phyloP scores from a whole-genome alignment of 139 green algal genomes.

The Coelastrella sp. region DNA sequence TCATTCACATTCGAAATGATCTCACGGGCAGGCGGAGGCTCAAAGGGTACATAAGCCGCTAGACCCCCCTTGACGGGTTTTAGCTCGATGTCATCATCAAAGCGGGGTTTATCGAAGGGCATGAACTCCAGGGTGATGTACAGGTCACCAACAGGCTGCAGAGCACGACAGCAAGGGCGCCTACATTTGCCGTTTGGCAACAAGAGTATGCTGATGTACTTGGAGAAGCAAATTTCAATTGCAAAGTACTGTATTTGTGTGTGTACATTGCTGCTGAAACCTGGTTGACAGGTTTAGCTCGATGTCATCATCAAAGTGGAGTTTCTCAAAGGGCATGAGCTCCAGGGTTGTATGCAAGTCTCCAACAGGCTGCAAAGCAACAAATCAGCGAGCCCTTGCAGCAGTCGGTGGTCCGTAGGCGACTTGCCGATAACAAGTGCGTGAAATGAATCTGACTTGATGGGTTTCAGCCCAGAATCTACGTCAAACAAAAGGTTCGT shows the following conservation, averaged over 20 bases:
- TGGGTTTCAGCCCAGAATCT: no score
- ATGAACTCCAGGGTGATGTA: conserved; percentile 57
- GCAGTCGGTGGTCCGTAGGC: no score
- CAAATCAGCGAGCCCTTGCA: no score
- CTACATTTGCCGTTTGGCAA: neutral
- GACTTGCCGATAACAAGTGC: no score
- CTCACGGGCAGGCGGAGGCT: conserved; percentile 12
- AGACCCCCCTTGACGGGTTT: conserved; percentile 44
- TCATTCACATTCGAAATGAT: conserved; percentile 45
- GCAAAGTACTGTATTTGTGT: neutral
- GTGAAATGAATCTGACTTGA: no score
- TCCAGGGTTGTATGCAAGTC: conserved; percentile 37
- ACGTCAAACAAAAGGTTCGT: no score
- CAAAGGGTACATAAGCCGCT: conserved; percentile 6
- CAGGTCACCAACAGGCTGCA: conserved; percentile 22
- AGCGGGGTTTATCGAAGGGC: conserved; percentile 64
- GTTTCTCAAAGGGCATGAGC: conserved; percentile 66
- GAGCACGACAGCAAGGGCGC: neutral
- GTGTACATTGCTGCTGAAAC: neutral
- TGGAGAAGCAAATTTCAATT: no score
- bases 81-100: conserved; percentile 61
- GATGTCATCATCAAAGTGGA: conserved; percentile 64
- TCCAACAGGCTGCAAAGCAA: neutral
- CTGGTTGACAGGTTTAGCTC: conserved; percentile 15
- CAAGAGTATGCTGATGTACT: neutral